phyloP scores from a whole-genome alignment of 257 asterid species.

The Rauvolfia tetraphylla region DNA sequence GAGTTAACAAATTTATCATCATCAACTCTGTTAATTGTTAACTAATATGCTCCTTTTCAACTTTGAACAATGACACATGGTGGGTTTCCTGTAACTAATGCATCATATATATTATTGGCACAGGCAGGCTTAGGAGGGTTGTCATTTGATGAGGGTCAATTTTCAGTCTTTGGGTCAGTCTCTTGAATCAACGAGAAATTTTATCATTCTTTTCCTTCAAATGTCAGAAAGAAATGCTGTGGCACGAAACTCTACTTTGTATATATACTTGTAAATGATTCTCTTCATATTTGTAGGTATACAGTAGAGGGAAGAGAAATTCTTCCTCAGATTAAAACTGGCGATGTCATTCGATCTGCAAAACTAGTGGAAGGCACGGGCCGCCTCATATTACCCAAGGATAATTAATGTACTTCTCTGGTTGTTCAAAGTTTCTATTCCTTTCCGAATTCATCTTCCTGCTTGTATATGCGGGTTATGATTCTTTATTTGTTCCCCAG shows the following conservation, averaged over 20 bases:
- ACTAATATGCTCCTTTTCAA: not conserved
- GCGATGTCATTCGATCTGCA: constrained; percentile 77
- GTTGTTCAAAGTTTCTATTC: not conserved
- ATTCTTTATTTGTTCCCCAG: not conserved
- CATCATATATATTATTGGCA: constrained; percentile 9
- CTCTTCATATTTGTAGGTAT: constrained; percentile 44
- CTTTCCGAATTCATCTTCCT: not conserved
- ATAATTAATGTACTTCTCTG: constrained; percentile 3
- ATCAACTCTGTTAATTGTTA: not conserved
- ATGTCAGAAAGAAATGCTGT: not conserved
- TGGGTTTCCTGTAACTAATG: not conserved
- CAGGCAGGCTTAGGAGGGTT: constrained; percentile 98
- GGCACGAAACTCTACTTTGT: not conserved
- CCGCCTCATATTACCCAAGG: constrained; percentile 61
- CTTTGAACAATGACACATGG: not conserved
- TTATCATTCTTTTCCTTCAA: not conserved
- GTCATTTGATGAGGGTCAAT: constrained; percentile 94
- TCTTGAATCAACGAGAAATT: not conserved
- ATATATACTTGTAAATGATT: not conserved
- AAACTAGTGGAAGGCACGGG: constrained; percentile 84
- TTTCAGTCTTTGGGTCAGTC: constrained; percentile 84
- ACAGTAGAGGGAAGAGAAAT: constrained; percentile 62
- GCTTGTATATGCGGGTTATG: not conserved
- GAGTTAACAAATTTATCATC: not conserved
- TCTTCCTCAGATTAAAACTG: constrained; percentile 71